A percentile compares a stretch with the other conserved stretches of the same genome.
Evolutionary conservation across 441 rosid genomes (phyloP).

Genomic region (Gossypium lobatum): DNA sequence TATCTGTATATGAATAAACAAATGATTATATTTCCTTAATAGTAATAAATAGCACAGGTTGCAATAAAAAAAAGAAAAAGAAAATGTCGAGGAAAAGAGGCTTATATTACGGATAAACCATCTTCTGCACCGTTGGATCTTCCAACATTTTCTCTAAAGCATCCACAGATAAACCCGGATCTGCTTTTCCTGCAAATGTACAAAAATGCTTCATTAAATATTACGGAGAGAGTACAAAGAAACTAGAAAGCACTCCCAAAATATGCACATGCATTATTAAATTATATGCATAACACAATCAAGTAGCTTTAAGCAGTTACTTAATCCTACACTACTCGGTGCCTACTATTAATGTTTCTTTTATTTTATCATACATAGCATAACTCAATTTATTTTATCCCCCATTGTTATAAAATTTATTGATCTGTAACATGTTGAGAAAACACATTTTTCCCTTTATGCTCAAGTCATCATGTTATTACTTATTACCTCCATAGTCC

Average conservation of each 20-base stretch:
- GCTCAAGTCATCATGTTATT: not conserved
- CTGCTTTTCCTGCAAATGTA: conserved; percentile 41
- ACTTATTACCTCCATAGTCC: not conserved
- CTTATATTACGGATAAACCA: conserved; percentile 85
- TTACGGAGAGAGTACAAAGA: not conserved
- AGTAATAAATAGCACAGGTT: not conserved
- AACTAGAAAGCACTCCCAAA: not conserved
- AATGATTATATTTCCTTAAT: not conserved
- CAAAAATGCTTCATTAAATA: conserved; percentile 8
- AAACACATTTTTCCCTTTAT: not conserved
- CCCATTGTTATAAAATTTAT: not conserved
- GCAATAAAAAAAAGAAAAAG: not conserved
- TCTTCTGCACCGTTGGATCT: conserved; percentile 94
- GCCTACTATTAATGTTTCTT: not conserved
- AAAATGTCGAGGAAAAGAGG: conserved; percentile 9
- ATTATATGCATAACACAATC: not conserved
- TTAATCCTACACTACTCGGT: not conserved
- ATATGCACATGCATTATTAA: not conserved
- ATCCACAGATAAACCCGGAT: conserved; percentile 65
- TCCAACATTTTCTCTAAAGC: conserved; percentile 97
- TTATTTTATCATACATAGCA: not conserved
- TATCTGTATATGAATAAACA: conserved; percentile 48
- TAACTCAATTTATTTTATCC: not conserved
- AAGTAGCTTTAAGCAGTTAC: not conserved
- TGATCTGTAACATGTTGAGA: not conserved